Evolutionary conservation across 305 asterid genomes (phyloP).

Genomic region (Andrographis paniculata): DNA sequence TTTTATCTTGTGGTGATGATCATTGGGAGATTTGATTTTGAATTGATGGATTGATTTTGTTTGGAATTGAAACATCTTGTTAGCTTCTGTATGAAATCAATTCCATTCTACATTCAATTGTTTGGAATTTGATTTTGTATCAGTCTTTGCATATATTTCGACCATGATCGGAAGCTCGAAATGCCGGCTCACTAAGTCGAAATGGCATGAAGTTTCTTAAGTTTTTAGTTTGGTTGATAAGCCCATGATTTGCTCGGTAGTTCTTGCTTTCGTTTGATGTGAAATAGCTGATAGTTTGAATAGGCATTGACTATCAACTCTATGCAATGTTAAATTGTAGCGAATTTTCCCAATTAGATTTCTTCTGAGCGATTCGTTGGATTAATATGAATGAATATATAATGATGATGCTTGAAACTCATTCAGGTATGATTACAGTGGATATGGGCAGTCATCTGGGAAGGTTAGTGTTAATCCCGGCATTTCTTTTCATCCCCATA

Average conservation of each 20-base stretch:
- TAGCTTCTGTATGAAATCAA: no score
- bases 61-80: no score
- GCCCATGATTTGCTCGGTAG: no score
- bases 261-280: no score
- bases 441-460: conserved; percentile 96
- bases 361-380: background rate
- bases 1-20: background rate
- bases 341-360: background rate
- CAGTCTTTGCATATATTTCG: no score
- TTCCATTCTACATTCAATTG: no score
- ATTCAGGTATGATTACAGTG: conserved; percentile 92
- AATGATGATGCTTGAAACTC: conserved; percentile 20
- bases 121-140: no score
- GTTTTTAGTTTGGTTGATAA: background rate
- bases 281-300: no score
- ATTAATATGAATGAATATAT: conserved; percentile 9
- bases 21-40: background rate
- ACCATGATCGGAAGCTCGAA: no score
- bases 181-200: no score
- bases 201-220: no score
- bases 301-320: background rate
- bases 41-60: no score
- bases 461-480: conserved; percentile 38
- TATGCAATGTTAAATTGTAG: background rate
- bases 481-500: background rate